Conservation (phyloP, 2,329 filamentous ascomycete species). For the Penicillium italicum region DNA sequence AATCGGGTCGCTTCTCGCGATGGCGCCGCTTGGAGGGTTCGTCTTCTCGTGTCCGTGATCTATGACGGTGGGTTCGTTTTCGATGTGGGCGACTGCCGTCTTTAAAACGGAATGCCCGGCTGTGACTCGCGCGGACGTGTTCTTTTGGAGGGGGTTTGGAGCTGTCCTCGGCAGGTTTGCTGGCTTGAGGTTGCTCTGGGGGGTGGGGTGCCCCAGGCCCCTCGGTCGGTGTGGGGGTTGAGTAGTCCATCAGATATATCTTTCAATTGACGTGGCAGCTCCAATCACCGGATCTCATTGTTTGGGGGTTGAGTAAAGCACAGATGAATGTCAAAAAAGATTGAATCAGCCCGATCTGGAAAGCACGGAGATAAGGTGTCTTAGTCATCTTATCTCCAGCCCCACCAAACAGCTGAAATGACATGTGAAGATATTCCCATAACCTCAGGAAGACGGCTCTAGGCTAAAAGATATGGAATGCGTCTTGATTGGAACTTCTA, state of each 20-base stretch:
- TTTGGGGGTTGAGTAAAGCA: neutral
- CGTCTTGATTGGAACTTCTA: no score
- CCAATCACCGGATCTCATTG: neutral
- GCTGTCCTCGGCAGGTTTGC: neutral
- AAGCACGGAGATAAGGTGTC: neutral
- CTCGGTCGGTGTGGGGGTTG: neutral
- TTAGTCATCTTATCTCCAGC: conserved; percentile 7
- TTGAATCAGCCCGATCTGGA: neutral
- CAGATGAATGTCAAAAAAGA: neutral
- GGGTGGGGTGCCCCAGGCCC: neutral
- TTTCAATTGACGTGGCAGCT: neutral
- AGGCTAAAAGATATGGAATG: no score
- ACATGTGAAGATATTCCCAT: no score
- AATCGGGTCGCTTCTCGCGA: conserved; percentile 12
- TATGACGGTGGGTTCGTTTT: neutral
- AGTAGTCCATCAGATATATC: neutral
- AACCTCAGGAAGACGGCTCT: no score
- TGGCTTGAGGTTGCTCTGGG: neutral
- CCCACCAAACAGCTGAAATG: neutral
- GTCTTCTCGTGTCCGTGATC: neutral
- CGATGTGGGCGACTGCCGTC: conserved; percentile 15
- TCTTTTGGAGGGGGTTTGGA: neutral
- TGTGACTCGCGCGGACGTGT: neutral
- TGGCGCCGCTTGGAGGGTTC: conserved; percentile 25
- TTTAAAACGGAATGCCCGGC: conserved; percentile 14